Conservation (phyloP, 1,284 basidiomycete species). For the Fomitopsis palustris region DNA sequence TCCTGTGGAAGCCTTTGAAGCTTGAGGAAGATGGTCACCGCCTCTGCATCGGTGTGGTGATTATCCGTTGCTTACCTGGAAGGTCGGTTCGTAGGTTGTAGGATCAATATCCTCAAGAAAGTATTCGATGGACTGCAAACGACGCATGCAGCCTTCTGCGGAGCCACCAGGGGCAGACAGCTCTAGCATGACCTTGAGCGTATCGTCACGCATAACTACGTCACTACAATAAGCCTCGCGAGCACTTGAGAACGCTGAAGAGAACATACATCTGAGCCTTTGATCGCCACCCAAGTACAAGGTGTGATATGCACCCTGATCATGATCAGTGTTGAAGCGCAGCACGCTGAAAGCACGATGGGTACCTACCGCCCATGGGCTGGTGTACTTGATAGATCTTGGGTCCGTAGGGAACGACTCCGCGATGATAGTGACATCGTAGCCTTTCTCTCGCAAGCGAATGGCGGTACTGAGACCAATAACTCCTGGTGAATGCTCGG, state of each 20-base stretch:
- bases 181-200: conserved; percentile 69
- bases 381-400: conserved; percentile 66
- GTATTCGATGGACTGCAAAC: conserved; percentile 44
- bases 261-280: conserved; percentile 45
- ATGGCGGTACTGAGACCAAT: conserved; percentile 71
- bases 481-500: conserved; percentile 44
- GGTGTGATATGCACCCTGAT: conserved; percentile 67
- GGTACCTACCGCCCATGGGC: conserved; percentile 69
- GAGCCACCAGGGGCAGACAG: conserved; percentile 54
- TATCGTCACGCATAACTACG: conserved; percentile 64
- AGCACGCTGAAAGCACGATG: conserved; percentile 22
- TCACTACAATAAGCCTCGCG: no score
- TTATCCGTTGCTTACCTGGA: background rate
- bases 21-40: conserved; percentile 29
- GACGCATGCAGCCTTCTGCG: conserved; percentile 58
- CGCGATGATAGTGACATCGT: conserved; percentile 64
- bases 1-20: conserved; percentile 43
- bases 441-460: conserved; percentile 55
- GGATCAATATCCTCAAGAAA: conserved; percentile 27
- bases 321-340: background rate
- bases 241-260: background rate
- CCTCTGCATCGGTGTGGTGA: conserved; percentile 42
- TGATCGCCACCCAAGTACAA: conserved; percentile 46
- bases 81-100: background rate
- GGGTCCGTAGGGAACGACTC: conserved; percentile 65